phyloP scores from a whole-genome alignment of 2,329 filamentous ascomycete species.

The Penicillium oxalicum region DNA sequence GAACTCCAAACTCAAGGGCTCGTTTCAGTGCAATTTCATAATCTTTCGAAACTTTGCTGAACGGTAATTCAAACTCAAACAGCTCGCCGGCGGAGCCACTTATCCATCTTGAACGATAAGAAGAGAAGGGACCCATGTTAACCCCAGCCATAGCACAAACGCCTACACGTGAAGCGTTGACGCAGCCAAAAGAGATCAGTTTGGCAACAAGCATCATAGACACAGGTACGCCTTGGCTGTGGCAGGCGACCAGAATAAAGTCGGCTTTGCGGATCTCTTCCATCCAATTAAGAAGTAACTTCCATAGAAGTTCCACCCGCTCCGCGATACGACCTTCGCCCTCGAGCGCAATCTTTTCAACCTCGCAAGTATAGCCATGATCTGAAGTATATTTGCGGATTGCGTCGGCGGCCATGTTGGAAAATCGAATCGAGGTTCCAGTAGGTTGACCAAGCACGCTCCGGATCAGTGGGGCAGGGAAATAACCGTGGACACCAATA shows the following conservation, averaged over 20 bases:
- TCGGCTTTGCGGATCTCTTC: constrained; percentile 83
- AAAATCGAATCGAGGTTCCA: constrained; percentile 89
- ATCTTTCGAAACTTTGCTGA: constrained; percentile 73
- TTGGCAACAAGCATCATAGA: constrained; percentile 88
- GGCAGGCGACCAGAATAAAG: constrained; percentile 84
- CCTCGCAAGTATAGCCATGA: constrained; percentile 68
- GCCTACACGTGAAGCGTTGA: constrained; percentile 70
- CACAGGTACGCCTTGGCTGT: constrained; percentile 93
- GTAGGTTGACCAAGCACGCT: constrained; percentile 90
- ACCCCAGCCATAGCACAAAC: constrained; percentile 89
- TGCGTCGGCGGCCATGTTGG: constrained; percentile 75
- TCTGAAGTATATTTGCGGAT: constrained; percentile 76
- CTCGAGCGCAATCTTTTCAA: constrained; percentile 91
- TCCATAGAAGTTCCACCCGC: constrained; percentile 88
- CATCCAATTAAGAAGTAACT: constrained; percentile 88
- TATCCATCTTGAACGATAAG: constrained; percentile 83
- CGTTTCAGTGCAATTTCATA: constrained; percentile 71
- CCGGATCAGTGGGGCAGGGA: constrained; percentile 80
- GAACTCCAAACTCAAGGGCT: constrained; percentile 70
- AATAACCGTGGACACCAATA: constrained; percentile 91
- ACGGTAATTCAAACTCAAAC: constrained; percentile 82
- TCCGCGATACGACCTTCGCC: constrained; percentile 90
- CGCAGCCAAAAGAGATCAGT: constrained; percentile 80
- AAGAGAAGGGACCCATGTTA: constrained; percentile 84
- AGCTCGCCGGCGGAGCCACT: constrained; percentile 89